A percentile compares a stretch with the other conserved stretches of the same genome.
phyloP scores from a whole-genome alignment of 1,139 yeast genomes.

The Candida neerlandica region DNA sequence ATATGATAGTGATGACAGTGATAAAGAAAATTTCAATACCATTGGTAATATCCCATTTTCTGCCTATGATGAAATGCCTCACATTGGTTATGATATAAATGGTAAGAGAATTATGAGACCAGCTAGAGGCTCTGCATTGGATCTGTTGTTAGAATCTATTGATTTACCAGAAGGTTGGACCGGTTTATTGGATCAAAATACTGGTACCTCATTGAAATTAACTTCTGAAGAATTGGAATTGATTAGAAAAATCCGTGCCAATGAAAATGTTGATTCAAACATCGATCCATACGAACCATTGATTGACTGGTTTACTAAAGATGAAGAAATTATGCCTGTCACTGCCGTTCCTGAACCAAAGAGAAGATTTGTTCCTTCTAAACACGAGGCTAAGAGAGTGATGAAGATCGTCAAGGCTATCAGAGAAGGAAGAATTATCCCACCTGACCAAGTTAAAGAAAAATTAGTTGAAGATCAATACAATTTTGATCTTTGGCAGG shows the following conservation, averaged over 20 bases:
- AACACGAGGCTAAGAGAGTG: slow-evolving; percentile 92
- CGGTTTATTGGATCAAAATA: slow-evolving; percentile 86
- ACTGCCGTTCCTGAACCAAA: slow-evolving; percentile 96
- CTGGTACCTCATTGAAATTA: slow-evolving; percentile 85
- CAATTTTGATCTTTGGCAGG: slow-evolving; percentile 80
- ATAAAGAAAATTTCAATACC: slow-evolving; percentile 80
- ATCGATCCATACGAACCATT: slow-evolving; percentile 92
- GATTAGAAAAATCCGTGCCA: slow-evolving; percentile 80
- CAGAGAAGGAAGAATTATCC: slow-evolving; percentile 91
- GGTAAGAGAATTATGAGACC: slow-evolving; percentile 99
- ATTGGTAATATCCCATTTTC: slow-evolving; percentile 91
- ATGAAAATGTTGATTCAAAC: slow-evolving; percentile 79
- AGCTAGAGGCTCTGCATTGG: slow-evolving; percentile 93
- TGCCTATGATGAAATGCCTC: slow-evolving; percentile 97
- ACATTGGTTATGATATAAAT: slow-evolving; percentile 93
- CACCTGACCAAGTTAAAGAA: slow-evolving; percentile 62
- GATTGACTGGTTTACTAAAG: slow-evolving; percentile 91
- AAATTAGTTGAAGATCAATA: slow-evolving; percentile 49
- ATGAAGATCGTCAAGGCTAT: slow-evolving; percentile 97
- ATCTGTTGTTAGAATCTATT: slow-evolving; percentile 81
- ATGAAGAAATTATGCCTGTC: slow-evolving; percentile 87
- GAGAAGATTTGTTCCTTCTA: slow-evolving; percentile 93
- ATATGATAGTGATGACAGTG: slow-evolving; percentile 93
- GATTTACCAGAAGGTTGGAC: slow-evolving; percentile 99
- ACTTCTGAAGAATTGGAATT: slow-evolving; percentile 89